Percentiles rank a stretch among this genome's conserved stretches.
phyloP scores from a whole-genome alignment of 83 land plant genomes.

The Larix sibirica region DNA sequence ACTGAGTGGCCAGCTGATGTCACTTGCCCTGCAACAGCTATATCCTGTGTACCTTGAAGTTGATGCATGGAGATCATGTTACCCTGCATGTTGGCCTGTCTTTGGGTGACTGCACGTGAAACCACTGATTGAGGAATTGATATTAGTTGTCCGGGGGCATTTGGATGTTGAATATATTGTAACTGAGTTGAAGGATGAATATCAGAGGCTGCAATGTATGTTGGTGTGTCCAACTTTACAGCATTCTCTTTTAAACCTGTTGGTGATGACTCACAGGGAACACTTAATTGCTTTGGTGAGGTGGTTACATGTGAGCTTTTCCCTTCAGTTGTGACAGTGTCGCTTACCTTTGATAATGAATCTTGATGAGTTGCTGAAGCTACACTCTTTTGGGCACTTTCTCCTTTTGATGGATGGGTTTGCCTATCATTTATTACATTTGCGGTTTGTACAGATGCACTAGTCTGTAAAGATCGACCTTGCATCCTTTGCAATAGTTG shows the following conservation, averaged over 20 bases:
- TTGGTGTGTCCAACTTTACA: not conserved
- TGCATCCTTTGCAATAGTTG: conserved; percentile 19
- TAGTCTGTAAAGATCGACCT: conserved; percentile 18
- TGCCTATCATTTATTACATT: conserved; percentile 17
- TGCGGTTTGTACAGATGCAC: conserved; percentile 14
- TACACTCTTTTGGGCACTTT: conserved; percentile 17
- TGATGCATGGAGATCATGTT: not conserved
- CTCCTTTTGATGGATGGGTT: conserved; percentile 20
- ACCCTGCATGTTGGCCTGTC: conserved; percentile 5
- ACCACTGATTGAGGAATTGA: conserved; percentile 9
- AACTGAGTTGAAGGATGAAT: not conserved
- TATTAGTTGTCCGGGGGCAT: not conserved
- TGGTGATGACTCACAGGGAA: not conserved
- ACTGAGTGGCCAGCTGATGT: not conserved
- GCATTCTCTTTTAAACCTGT: not conserved
- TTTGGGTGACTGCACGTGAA: not conserved
- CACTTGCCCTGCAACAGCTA: not conserved
- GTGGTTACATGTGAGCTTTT: not conserved
- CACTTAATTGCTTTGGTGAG: not conserved
- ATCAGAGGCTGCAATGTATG: not conserved
- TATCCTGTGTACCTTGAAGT: conserved; percentile 3
- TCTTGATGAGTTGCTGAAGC: conserved; percentile 13
- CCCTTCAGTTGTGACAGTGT: not conserved
- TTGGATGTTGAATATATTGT: conserved; percentile 7
- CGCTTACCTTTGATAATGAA: not conserved